These are phyloP conservation scores for Lanmaoa rubissima DNA, from an alignment of 768 basidiomycete species.

Conservation along the genomic window DNA sequence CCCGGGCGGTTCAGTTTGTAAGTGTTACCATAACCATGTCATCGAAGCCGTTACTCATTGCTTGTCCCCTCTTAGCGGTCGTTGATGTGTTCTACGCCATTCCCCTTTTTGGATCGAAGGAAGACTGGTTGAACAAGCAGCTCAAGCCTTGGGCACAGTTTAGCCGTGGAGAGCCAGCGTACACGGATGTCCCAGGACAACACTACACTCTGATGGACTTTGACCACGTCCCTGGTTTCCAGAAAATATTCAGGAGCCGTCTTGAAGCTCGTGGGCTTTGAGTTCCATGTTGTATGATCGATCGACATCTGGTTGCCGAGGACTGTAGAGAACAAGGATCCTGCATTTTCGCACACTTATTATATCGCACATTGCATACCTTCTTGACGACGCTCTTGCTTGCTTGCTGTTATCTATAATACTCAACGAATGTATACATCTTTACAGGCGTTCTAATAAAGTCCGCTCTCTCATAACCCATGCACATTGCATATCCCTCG, in stretches of 20 bases:
- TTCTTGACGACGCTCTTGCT: background rate
- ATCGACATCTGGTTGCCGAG: too few relatives aligned
- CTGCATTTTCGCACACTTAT: background rate
- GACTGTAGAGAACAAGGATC: background rate
- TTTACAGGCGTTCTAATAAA: background rate
- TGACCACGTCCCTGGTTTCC: slow-evolving; percentile 26
- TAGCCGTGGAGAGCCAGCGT: slow-evolving; percentile 11
- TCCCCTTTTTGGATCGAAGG: slow-evolving; percentile 16
- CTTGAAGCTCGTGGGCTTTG: slow-evolving; percentile 24
- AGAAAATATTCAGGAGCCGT: slow-evolving; percentile 22
- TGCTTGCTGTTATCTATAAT: background rate
- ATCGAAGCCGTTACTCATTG: background rate
- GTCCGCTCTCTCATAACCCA: too few relatives aligned
- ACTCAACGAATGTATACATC: background rate
- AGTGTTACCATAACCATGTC: background rate
- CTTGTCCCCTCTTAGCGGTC: background rate
- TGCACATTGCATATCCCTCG: too few relatives aligned
- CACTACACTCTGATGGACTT: slow-evolving; percentile 28
- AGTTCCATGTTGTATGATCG: background rate
- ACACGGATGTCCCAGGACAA: slow-evolving; percentile 20
- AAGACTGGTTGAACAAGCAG: slow-evolving; percentile 22
- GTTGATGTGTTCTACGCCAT: slow-evolving; percentile 21
- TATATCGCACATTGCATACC: background rate
- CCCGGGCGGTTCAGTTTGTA: slow-evolving; percentile 20
- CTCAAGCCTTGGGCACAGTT: slow-evolving; percentile 21